Conservation (phyloP, 805 yeast genomes). For the Citeromyces matritensis region DNA sequence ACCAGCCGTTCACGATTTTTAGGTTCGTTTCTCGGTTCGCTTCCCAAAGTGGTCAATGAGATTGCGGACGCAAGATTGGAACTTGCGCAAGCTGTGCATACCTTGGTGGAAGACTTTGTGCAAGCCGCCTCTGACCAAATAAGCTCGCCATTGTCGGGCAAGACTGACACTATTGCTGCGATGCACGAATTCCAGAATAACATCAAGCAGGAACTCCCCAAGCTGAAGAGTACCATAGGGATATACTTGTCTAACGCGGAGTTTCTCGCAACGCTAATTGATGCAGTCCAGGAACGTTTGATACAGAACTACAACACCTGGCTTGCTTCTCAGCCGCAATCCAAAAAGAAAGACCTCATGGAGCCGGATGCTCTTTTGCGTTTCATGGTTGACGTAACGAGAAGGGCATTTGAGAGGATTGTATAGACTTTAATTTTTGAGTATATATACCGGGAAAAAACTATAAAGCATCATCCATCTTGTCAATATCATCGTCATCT, state of each 20-base stretch:
- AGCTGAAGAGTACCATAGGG: slow-evolving; percentile 32
- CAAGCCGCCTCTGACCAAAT: too few relatives aligned
- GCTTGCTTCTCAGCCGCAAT: slow-evolving; percentile 21
- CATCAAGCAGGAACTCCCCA: slow-evolving; percentile 39
- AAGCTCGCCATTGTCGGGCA: slow-evolving; percentile 8
- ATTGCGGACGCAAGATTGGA: slow-evolving; percentile 69
- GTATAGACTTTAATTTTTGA: slow-evolving; percentile 2
- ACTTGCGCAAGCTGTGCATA: slow-evolving; percentile 12
- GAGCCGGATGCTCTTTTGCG: slow-evolving; percentile 45
- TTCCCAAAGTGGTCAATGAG: slow-evolving; percentile 68
- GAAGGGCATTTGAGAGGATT: slow-evolving; percentile 13
- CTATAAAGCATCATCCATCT: background rate
- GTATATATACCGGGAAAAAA: background rate
- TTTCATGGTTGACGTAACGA: slow-evolving; percentile 16
- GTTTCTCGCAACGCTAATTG: slow-evolving; percentile 35
- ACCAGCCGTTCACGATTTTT: slow-evolving; percentile 5
- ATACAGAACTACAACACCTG: slow-evolving; percentile 33
- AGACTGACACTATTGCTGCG: slow-evolving; percentile 52
- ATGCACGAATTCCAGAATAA: slow-evolving; percentile 48
- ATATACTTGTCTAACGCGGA: slow-evolving; percentile 41
- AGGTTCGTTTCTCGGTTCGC: slow-evolving; percentile 30
- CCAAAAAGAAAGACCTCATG: slow-evolving; percentile 23
- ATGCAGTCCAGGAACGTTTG: slow-evolving; percentile 51
- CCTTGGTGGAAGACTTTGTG: too few relatives aligned
- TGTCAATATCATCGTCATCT: slow-evolving; percentile 45